Percentiles rank a stretch among this genome's conserved stretches.
Conservation (phyloP, 2,329 filamentous ascomycete genomes). For the Dothistroma septosporum region DNA sequence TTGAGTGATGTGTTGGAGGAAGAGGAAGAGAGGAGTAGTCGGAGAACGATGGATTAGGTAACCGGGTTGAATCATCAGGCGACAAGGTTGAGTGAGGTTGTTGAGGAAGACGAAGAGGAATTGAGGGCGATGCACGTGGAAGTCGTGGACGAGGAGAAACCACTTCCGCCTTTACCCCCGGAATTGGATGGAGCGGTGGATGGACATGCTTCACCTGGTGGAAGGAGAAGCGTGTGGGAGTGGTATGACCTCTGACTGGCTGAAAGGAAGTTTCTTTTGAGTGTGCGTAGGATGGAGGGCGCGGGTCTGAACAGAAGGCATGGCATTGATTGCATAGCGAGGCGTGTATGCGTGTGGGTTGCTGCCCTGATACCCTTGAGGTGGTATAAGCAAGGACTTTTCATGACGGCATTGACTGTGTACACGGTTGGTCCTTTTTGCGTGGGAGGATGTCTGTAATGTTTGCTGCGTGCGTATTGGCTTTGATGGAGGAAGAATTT, state of each 20-base stretch:
- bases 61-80: conserved; percentile 1
- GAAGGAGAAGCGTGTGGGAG: not conserved
- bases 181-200: not conserved
- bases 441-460: not conserved
- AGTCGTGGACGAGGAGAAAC: not conserved
- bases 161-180: not conserved
- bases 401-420: not conserved
- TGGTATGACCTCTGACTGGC: not conserved
- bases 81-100: not conserved
- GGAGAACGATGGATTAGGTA: conserved; percentile 24
- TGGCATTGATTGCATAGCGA: not conserved
- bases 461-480: not conserved
- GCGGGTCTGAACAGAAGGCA: not conserved
- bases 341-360: not conserved
- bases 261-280: not conserved
- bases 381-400: not conserved
- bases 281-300: not conserved
- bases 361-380: not conserved
- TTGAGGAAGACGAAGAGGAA: not conserved
- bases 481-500: not conserved
- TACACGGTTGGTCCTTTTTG: not conserved
- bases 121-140: not conserved
- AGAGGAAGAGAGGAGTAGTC: conserved; percentile 55
- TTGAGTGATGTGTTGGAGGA: conserved; percentile 86
- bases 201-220: not conserved